Base-by-base conservation (phyloP, 2,329 filamentous ascomycete species). In the Gliomastix tumulicola region DNA sequence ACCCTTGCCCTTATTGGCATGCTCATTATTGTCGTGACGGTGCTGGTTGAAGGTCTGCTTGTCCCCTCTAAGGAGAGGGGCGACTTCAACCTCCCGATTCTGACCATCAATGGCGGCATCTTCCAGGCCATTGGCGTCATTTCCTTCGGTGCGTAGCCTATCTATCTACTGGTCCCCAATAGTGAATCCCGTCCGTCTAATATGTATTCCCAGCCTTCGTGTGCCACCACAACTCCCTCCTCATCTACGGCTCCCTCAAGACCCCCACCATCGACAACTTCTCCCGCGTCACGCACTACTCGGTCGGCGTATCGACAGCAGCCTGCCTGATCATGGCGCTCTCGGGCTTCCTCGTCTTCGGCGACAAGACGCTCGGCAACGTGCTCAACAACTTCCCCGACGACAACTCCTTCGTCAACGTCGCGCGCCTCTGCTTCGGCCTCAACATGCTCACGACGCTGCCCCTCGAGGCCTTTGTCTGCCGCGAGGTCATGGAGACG, bases 381-480 rank as follows among this genome's bases (percentile, higher is more conserved):
- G 88, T 98, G 36, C 79, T 98, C 50, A 98, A 98, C 70, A 98
- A 98, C 65, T 97, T 98, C 55, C 85, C 89, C 3, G 71, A 80
- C 16, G 80, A 94, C 62, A 97, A 95, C 61, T 72, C 82, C 49
- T 83, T 97, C 78, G 88, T 97, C 55, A 97, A 96, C 61, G 74
- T 98, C 40, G 92, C 92, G 17, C 83, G 92, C 36, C 74, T 98
- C 35, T 96, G 88, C 63, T 97, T 98, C 55, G 92, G 92, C 3
- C 75, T 98, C 47, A 98, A 98, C 70, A 98, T 98, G 92, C 79
- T 98, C 51, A 96, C 92, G 12, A 97, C 92, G 3, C 70, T 98
- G 23, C 92, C 92, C 1, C 81, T 98, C 41, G 92, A 98, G 68
- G 89, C 88, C 13, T 98, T 98, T 59, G 92, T 98, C 37, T 98